Base-by-base conservation (phyloP, 371 early-diverging fungal species). In the Syncephalis fuscata region DNA sequence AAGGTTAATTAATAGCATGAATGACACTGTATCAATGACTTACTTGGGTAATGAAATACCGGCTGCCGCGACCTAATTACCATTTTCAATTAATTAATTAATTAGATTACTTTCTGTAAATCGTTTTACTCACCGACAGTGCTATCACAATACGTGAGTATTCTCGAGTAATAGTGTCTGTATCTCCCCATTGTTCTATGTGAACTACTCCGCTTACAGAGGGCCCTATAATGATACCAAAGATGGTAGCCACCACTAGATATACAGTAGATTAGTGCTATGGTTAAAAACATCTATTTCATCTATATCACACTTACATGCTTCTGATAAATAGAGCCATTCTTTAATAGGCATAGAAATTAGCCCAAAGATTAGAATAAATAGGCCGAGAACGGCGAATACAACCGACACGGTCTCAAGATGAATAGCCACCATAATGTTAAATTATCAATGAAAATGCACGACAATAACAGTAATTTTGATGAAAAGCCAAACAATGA, bases 291-390 rank as follows among this genome's bases (percentile, higher is more conserved):
- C n/a, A n/a, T n/a, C n/a, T n/a, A n/a, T n/a, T n/a, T n/a, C n/a
- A n/a, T n/a, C n/a, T n/a, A n/a, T n/a, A n/a, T n/a, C n/a, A n/a
- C n/a, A n/a, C n/a, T 71, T 76, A 79, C 80, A 72, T 20, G 93
- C 77, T 69, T 96, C 97, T 27, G 88, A 84, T 52, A 98, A 58
- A 64, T 81, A 91, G 44, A 92, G 71, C 8, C 73, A 68, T 53
- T 97, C 92, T 58, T 94, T 95, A 48, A 91, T 63, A 57, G 88
- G 72, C 58, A 94, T 73, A 17, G 95, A 94, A 39, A 93, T 70
- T 51, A 90, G 76, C 2, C 91, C 89, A 56, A 88, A 89, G 44
- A 82, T 49, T 26, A 85, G 65, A 54, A 90, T 82, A 61, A 94
- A 92, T 14, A 80, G 81, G 50, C 89, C 88, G 19, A 87, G 51